Evolutionary conservation across 1,284 basidiomycete species (phyloP).

Genomic region (Marasmius sp.): DNA sequence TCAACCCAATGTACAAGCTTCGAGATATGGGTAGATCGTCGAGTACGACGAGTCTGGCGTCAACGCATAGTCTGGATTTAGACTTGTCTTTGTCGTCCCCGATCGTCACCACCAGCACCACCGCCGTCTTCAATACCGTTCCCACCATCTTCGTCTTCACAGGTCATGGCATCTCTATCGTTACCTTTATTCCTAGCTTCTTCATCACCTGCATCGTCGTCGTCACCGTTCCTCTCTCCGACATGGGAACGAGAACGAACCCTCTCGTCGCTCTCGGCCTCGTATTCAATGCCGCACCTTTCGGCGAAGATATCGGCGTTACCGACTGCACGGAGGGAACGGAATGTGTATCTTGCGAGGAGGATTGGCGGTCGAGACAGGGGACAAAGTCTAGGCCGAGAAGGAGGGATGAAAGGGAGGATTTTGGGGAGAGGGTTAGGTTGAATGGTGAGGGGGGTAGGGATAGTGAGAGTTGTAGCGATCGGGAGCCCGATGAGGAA

Average conservation of each 20-base stretch:
- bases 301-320: slow-evolving; percentile 6
- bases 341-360: slow-evolving; percentile 9
- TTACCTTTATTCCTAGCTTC: neutral
- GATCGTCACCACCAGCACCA: neutral
- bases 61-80: neutral
- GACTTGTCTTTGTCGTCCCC: neutral
- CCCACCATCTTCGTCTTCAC: neutral
- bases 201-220: neutral
- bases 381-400: slow-evolving; percentile 3
- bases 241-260: neutral
- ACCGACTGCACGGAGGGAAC: slow-evolving; percentile 10
- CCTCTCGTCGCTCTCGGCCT: neutral
- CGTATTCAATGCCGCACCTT: neutral
- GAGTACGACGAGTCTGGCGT: neutral
- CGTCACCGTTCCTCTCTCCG: neutral
- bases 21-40: neutral
- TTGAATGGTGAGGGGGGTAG: too few species aligned
- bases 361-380: slow-evolving; percentile 13
- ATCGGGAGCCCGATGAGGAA: too few species aligned
- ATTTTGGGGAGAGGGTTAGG: neutral
- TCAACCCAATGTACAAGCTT: neutral
- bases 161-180: too few species aligned
- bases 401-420: neutral
- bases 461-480: too few species aligned
- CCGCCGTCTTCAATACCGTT: too few species aligned